Conservation (phyloP, 768 basidiomycete genomes). For the Pleurotus pulmonarius region DNA sequence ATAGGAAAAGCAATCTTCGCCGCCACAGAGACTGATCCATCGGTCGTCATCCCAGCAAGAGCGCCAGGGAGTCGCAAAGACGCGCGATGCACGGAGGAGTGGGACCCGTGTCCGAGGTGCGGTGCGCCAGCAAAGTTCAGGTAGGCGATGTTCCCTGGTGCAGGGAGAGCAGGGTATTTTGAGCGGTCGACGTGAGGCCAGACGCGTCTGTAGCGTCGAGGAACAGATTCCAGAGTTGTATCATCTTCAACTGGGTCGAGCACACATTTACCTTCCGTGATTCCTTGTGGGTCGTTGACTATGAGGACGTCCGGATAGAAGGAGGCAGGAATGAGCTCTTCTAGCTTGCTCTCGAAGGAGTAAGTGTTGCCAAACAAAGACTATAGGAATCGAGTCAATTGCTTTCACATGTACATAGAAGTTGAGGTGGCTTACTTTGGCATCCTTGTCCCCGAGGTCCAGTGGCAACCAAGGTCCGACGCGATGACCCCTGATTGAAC, state of each 20-base stretch:
- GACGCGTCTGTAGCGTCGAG: constrained; percentile 14
- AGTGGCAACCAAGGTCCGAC: too few species aligned
- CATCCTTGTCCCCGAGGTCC: too few species aligned
- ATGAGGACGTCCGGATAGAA: constrained; percentile 20
- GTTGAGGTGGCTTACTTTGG: too few species aligned
- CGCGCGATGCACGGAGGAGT: constrained; percentile 32
- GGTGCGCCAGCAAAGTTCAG: constrained; percentile 16
- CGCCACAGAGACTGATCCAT: constrained; percentile 24
- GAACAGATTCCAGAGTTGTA: background rate
- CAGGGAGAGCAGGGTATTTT: background rate
- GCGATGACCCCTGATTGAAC: too few species aligned
- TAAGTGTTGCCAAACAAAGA: background rate
- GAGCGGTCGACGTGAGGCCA: constrained; percentile 9
- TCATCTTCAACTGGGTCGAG: background rate
- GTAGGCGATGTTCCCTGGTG: constrained; percentile 1
- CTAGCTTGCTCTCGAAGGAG: constrained; percentile 14
- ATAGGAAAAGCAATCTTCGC: constrained; percentile 31
- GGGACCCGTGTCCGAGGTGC: constrained; percentile 17
- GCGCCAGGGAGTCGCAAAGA: constrained; percentile 34
- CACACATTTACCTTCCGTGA: constrained; percentile 5
- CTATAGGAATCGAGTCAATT: background rate
- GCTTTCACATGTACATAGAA: too few species aligned
- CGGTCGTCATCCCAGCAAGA: constrained; percentile 16
- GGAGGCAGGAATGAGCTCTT: constrained; percentile 17
- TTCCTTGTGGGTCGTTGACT: constrained; percentile 18